Conservation (phyloP, 257 asterid genomes). For the Capsicum rhomboideum region DNA sequence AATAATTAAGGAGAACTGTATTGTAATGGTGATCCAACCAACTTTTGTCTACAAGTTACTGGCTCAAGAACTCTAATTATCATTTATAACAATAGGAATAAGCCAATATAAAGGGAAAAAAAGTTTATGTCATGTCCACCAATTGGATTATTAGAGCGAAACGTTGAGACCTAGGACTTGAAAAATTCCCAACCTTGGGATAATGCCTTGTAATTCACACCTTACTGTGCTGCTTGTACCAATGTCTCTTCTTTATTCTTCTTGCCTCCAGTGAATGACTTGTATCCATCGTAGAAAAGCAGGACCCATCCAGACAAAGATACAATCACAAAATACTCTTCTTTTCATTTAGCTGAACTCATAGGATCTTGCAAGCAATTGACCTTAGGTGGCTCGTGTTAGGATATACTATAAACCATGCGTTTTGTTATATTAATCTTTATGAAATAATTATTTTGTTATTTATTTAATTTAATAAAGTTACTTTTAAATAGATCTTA, state of each 20-base stretch:
- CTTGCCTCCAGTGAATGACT: conserved; percentile 61
- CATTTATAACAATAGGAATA: not conserved
- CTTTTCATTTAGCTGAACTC: conserved; percentile 80
- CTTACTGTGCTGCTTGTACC: conserved; percentile 43
- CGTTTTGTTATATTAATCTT: no score
- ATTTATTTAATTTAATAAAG: no score
- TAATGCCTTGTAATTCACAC: conserved; percentile 2
- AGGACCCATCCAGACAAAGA: conserved; percentile 74
- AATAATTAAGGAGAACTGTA: not conserved
- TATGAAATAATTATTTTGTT: no score
- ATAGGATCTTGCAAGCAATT: conserved; percentile 62
- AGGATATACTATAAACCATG: no score
- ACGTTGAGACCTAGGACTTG: not conserved
- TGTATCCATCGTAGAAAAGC: conserved; percentile 45
- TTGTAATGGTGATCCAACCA: not conserved
- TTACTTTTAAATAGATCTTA: no score
- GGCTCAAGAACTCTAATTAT: not conserved
- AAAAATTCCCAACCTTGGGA: conserved; percentile 1
- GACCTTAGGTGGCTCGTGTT: conserved; percentile 61
- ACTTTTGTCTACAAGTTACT: not conserved
- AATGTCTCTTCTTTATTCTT: conserved; percentile 48
- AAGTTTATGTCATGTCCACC: conserved; percentile 10
- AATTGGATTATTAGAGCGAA: conserved; percentile 22
- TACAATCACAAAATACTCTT: conserved; percentile 76
- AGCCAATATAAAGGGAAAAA: not conserved